These are phyloP conservation scores for Trichoderma hamatum DNA, from an alignment of 2,329 filamentous ascomycete genomes.

Conservation along the genomic window DNA sequence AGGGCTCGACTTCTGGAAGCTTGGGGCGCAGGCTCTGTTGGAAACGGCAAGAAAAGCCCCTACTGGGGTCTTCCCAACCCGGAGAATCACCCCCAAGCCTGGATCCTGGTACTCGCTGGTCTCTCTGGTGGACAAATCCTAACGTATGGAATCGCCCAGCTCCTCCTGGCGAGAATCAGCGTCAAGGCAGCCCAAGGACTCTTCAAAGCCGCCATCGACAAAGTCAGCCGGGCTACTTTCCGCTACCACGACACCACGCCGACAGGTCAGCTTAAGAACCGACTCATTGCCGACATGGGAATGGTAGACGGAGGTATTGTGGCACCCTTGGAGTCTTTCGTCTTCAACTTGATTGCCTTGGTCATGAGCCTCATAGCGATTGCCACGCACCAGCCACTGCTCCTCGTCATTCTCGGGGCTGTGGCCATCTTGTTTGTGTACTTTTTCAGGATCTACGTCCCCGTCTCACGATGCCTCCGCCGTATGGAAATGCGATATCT, in stretches of 20 bases:
- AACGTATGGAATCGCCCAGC: constrained; percentile 62
- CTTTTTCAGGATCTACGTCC: constrained; percentile 77
- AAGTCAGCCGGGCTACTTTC: constrained; percentile 79
- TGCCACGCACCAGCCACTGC: constrained; percentile 73
- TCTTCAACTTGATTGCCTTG: constrained; percentile 72
- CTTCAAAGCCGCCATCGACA: constrained; percentile 71
- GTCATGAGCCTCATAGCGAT: constrained; percentile 75
- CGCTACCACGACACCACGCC: constrained; percentile 91
- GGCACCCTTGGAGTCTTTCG: constrained; percentile 69
- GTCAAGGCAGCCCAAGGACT: constrained; percentile 76
- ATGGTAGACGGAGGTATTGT: constrained; percentile 88
- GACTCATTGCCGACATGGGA: constrained; percentile 86
- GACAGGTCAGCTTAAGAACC: constrained; percentile 87
- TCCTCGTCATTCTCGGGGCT: constrained; percentile 70
- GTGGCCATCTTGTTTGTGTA: constrained; percentile 71
- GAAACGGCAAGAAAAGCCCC: background rate
- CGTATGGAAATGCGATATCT: constrained; percentile 88
- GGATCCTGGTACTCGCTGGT: constrained; percentile 71
- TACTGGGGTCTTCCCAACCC: constrained; percentile 60
- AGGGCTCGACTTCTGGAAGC: constrained; percentile 82
- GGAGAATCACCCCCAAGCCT: constrained; percentile 67
- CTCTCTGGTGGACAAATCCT: constrained; percentile 66
- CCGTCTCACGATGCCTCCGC: constrained; percentile 79
- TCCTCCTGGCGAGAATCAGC: constrained; percentile 74
- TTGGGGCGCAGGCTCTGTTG: constrained; percentile 69